These are phyloP conservation scores for Asclepias syriaca DNA, from an alignment of 257 asterid genomes.

Conservation along the genomic window DNA sequence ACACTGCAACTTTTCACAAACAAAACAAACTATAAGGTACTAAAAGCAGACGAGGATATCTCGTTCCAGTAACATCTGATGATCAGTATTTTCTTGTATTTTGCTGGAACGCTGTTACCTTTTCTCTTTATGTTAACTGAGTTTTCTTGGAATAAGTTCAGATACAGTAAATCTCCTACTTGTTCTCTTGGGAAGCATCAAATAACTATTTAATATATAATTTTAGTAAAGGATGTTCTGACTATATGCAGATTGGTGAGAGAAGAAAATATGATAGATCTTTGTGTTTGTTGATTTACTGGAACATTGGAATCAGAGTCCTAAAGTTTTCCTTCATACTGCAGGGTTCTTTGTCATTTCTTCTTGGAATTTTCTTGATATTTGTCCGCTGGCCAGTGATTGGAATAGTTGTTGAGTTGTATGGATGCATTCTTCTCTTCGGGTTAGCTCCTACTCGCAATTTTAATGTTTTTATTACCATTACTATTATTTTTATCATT, in stretches of 20 bases:
- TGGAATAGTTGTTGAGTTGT: conserved; percentile 61
- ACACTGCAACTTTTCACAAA: conserved; percentile 63
- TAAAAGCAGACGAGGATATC: conserved; percentile 7
- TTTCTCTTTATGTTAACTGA: background rate
- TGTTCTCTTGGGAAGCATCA: background rate
- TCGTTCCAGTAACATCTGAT: background rate
- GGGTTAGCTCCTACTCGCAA: conserved; percentile 35
- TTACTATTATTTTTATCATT: background rate
- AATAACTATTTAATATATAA: background rate
- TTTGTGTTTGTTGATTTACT: background rate
- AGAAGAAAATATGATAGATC: background rate
- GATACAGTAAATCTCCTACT: too few species aligned
- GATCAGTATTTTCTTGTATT: background rate
- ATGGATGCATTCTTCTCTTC: conserved; percentile 64
- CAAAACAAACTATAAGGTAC: conserved; percentile 67
- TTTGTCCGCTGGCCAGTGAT: conserved; percentile 80
- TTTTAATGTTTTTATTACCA: background rate
- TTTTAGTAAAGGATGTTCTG: background rate
- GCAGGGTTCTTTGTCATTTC: conserved; percentile 68
- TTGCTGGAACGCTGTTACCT: background rate
- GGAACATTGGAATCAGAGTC: background rate
- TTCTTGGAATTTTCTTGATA: conserved; percentile 69
- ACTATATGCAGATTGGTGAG: background rate
- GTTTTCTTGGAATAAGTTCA: background rate
- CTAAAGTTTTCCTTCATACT: background rate